Evolutionary conservation across 345 rosid genomes (phyloP), one percentile per base, ranked within the genome.

Genomic region (Heritiera fomes): DNA sequence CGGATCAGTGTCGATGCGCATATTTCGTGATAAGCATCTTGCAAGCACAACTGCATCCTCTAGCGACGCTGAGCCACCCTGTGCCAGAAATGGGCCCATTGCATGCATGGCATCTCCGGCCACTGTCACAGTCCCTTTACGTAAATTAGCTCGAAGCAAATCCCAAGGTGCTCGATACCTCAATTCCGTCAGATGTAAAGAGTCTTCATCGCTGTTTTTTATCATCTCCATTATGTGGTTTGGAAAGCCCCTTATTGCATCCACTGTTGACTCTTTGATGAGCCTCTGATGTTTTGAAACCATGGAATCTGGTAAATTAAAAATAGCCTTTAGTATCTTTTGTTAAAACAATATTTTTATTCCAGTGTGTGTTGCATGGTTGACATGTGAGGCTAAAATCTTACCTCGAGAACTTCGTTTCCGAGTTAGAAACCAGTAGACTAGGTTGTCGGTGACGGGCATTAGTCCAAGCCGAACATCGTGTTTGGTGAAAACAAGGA

Each of bases 1-100:
- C 3, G n/a, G 62, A 52, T 55, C 71, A 56, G 3, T 4, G 34
- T 65, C 30, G 7, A 76, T 13, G 2, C 65, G 32, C 60, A 85
- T 3, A 62, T 85, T 82, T 56, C 6, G 75, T 52, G 87, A 80
- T 75, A 85, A 74, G 83, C 89, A 86, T 64, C 91, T 80, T 41
- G 87, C 89, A 3, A 91, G 79, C 71, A 89, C 90, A 4, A 88
- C 75, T 0, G 89, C 88, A 66, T 89, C 92, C 77, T 91, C 94
- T 23, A 88, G 55, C 0, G 86, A 83, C 0, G 88, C 86, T 0
- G 87, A 85, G 66, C 90, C 91, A 0, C 90, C 93, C 50, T 88
- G 91, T 50, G 84, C 89, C 1, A 87, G 59, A 78, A 85, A 87
- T 1, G 89, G 94, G 46, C 85, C 84, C 94, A 88, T 89, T 9